Evolutionary conservation across 257 asterid species (phyloP).

Genomic region (Verbena officinalis): DNA sequence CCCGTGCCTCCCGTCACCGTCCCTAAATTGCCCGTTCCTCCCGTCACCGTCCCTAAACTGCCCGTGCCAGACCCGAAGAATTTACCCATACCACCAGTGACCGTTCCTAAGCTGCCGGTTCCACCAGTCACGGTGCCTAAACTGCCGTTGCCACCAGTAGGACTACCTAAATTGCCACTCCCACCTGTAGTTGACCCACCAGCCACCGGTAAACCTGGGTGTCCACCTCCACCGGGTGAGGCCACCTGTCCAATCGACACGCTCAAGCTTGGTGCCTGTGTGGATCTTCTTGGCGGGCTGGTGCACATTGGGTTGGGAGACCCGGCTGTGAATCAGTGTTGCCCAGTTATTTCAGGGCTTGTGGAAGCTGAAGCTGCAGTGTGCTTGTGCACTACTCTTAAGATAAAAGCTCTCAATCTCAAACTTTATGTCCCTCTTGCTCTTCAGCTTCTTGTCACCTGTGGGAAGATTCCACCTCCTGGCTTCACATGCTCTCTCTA

Average conservation of each 20-base stretch:
- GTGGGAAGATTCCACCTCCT: slow-evolving; percentile 88
- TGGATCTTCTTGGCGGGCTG: slow-evolving; percentile 75
- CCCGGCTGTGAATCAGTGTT: slow-evolving; percentile 70
- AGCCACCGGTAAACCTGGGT: slow-evolving; percentile 25
- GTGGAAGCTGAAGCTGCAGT: slow-evolving; percentile 74
- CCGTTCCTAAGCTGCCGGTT: slow-evolving; percentile 21
- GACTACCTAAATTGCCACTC: background rate
- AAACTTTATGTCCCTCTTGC: slow-evolving; percentile 73
- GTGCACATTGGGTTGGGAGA: slow-evolving; percentile 73
- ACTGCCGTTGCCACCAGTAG: slow-evolving; percentile 18
- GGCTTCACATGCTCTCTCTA: slow-evolving; percentile 86
- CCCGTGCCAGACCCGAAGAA: slow-evolving; percentile 23
- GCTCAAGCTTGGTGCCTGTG: slow-evolving; percentile 81
- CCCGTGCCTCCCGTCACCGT: slow-evolving; percentile 26
- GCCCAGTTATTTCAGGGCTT: slow-evolving; percentile 72
- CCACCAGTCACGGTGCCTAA: slow-evolving; percentile 24
- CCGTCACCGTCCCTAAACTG: background rate
- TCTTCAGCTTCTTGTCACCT: slow-evolving; percentile 72
- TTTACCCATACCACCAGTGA: background rate
- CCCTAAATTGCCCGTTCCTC: slow-evolving; percentile 17
- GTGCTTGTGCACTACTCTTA: slow-evolving; percentile 75
- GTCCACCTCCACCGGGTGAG: slow-evolving; percentile 30
- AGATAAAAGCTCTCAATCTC: slow-evolving; percentile 64
- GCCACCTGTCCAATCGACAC: slow-evolving; percentile 72
- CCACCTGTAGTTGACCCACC: slow-evolving; percentile 39